A percentile compares a stretch with the other conserved stretches of the same genome.
phyloP scores from a whole-genome alignment of 2,329 filamentous ascomycete species.

The Pseudogymnoascus sp. region DNA sequence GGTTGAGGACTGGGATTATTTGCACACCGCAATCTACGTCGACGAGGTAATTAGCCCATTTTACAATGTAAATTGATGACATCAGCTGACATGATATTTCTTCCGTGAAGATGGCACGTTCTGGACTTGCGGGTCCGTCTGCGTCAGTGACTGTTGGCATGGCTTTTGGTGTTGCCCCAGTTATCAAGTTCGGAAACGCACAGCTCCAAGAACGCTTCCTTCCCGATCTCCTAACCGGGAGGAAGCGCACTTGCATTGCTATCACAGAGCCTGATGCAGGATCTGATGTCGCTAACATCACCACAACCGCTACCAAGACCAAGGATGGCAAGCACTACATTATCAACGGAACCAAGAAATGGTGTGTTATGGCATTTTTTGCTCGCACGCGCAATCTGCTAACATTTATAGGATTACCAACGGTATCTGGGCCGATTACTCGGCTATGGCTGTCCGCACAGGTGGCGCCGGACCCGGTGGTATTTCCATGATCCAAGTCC shows the following conservation, averaged over 20 bases:
- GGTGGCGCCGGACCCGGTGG: constrained; percentile 54
- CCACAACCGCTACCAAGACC: constrained; percentile 56
- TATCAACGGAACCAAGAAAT: constrained; percentile 71
- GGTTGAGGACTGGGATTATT: constrained; percentile 66
- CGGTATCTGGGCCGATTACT: constrained; percentile 60
- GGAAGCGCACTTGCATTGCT: constrained; percentile 63
- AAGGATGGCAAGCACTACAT: constrained; percentile 59
- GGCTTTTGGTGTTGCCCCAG: constrained; percentile 56
- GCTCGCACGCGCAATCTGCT: neutral
- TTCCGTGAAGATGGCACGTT: constrained; percentile 53
- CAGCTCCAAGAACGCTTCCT: constrained; percentile 42
- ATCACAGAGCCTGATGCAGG: constrained; percentile 72
- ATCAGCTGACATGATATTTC: constrained; percentile 38
- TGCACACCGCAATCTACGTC: constrained; percentile 53
- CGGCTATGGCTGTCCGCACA: constrained; percentile 65
- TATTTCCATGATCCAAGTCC: constrained; percentile 60
- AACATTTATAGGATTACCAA: constrained; percentile 47
- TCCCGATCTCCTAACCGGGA: constrained; percentile 58
- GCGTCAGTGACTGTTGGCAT: constrained; percentile 63
- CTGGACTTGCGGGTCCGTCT: constrained; percentile 54
- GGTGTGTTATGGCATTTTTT: constrained; percentile 31
- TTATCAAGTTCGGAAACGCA: neutral
- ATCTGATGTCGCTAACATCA: constrained; percentile 65
- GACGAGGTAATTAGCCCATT: neutral
- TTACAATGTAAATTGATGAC: neutral